phyloP scores from a whole-genome alignment of 2,329 filamentous ascomycete genomes.

The Plectosphaerella cucumerina region DNA sequence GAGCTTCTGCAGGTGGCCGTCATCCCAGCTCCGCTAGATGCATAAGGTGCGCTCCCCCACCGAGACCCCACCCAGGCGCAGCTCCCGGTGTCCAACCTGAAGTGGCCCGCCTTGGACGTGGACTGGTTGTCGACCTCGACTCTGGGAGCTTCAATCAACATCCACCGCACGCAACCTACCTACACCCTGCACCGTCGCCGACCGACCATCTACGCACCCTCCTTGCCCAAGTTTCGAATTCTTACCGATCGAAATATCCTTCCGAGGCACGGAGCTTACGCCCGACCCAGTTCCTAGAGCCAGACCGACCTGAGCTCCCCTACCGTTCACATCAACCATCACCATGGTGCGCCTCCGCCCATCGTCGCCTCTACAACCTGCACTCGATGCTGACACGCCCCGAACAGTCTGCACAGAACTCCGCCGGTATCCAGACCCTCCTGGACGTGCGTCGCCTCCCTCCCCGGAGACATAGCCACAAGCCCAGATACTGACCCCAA shows the following conservation, averaged over 20 bases:
- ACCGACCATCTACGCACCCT: too few relatives aligned
- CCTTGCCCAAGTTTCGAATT: too few relatives aligned
- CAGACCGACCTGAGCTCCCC: not conserved
- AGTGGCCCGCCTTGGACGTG: too few relatives aligned
- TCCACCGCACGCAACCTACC: too few relatives aligned
- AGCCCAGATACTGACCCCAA: slow-evolving; percentile 4
- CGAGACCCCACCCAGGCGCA: too few relatives aligned
- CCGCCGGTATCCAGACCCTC: slow-evolving; percentile 94
- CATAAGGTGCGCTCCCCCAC: not conserved
- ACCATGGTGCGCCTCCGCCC: not conserved
- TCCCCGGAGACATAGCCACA: not conserved
- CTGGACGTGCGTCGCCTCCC: slow-evolving; percentile 72
- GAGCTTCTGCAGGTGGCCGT: not conserved
- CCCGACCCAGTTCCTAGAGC: not conserved
- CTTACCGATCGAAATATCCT: too few relatives aligned
- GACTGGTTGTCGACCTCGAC: too few relatives aligned
- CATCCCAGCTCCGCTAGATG: not conserved
- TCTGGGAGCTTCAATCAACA: too few relatives aligned
- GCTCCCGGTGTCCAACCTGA: too few relatives aligned
- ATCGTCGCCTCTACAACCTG: too few relatives aligned
- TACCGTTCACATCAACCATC: not conserved
- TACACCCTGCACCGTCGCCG: too few relatives aligned
- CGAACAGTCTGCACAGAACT: slow-evolving; percentile 90
- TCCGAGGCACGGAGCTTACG: not conserved
- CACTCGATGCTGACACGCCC: not conserved